phyloP scores from a whole-genome alignment of 2,329 filamentous ascomycete species.

The Aspergillus bombycis region DNA sequence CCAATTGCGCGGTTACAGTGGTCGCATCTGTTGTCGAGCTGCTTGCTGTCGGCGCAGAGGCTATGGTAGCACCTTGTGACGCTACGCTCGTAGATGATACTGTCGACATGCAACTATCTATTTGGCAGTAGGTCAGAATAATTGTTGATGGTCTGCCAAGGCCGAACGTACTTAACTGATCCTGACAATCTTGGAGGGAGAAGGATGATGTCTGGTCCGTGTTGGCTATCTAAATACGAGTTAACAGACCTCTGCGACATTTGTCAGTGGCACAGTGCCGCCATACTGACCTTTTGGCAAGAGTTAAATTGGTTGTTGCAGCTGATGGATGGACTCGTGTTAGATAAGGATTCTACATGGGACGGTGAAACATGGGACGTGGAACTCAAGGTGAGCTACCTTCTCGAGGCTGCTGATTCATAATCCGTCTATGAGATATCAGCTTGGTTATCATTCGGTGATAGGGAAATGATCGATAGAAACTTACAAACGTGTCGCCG shows the following conservation, averaged over 20 bases:
- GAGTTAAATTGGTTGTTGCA: constrained; percentile 27
- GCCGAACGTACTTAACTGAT: constrained; percentile 17
- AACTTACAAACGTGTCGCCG: constrained; percentile 28
- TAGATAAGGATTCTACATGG: not conserved
- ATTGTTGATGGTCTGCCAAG: too few species aligned
- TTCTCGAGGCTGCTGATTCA: constrained; percentile 23
- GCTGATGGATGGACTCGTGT: constrained; percentile 11
- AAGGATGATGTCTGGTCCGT: constrained; percentile 14
- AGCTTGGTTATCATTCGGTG: not conserved
- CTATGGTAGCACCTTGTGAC: not conserved
- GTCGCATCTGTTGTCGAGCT: not conserved
- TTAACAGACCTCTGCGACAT: not conserved
- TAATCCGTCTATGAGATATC: constrained; percentile 20
- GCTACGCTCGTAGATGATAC: not conserved
- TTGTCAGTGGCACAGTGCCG: not conserved
- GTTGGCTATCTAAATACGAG: constrained; percentile 18
- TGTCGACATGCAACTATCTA: not conserved
- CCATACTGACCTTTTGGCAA: constrained; percentile 22
- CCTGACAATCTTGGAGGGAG: constrained; percentile 21
- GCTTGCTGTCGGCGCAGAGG: not conserved
- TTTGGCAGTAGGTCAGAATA: not conserved
- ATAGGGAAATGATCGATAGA: not conserved
- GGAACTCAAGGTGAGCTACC: constrained; percentile 16
- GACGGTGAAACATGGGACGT: not conserved
- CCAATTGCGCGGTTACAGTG: not conserved